Evolutionary conservation across 2,329 filamentous ascomycete species (phyloP).

Genomic region (Leptographium lundbergii): DNA sequence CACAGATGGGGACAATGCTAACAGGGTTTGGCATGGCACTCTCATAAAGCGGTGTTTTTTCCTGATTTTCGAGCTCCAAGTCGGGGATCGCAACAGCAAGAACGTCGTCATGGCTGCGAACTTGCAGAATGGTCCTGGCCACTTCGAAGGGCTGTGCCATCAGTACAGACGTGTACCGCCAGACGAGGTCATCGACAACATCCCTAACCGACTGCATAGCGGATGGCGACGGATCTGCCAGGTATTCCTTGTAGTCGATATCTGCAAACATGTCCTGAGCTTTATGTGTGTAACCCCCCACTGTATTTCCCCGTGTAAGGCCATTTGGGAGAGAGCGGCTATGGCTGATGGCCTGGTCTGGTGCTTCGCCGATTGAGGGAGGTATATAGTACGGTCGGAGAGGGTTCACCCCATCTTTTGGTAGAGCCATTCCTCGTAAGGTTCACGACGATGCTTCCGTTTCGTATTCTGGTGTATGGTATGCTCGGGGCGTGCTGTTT

Average conservation of each 20-base stretch:
- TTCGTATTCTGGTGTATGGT: background rate
- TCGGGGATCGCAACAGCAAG: slow-evolving; percentile 5
- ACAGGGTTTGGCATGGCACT: slow-evolving; percentile 2
- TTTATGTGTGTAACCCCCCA: slow-evolving; percentile 37
- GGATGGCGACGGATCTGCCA: slow-evolving; percentile 64
- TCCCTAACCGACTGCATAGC: slow-evolving; percentile 62
- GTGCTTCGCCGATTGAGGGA: slow-evolving; percentile 38
- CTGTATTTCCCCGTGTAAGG: background rate
- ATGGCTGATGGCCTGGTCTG: slow-evolving; percentile 23
- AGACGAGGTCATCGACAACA: slow-evolving; percentile 71
- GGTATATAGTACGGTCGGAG: slow-evolving; percentile 59
- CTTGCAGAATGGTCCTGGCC: slow-evolving; percentile 84
- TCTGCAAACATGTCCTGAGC: slow-evolving; percentile 81
- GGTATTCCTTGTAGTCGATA: slow-evolving; percentile 81
- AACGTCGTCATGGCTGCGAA: slow-evolving; percentile 46
- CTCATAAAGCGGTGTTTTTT: background rate
- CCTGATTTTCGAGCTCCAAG: background rate
- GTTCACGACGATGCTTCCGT: background rate
- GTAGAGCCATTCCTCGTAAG: slow-evolving; percentile 26
- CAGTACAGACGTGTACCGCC: slow-evolving; percentile 82
- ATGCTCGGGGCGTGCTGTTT: background rate
- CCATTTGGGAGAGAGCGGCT: slow-evolving; percentile 8
- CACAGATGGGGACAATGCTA: background rate
- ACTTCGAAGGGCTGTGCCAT: slow-evolving; percentile 95
- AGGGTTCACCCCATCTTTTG: slow-evolving; percentile 43